Percentiles rank a stretch among this genome's conserved stretches.
Conservation (phyloP, 352 stramenopile genomes). For the Globisporangium paddicum region DNA sequence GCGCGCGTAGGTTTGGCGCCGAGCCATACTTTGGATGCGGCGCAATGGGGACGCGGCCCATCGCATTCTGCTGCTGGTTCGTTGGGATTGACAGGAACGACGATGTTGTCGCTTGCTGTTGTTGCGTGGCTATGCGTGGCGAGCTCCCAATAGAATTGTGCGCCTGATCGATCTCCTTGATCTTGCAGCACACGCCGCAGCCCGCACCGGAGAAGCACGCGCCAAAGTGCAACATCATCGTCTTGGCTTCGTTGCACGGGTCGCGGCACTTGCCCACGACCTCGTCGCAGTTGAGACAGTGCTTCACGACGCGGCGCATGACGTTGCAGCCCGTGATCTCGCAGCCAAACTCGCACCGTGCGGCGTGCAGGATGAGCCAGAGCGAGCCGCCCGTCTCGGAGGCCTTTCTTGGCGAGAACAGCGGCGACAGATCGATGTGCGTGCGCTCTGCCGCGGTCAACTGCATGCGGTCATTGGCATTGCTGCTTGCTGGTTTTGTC, state of each 20-base stretch:
- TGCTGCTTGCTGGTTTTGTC: neutral
- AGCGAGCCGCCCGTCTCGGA: conserved; percentile 60
- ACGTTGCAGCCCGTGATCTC: conserved; percentile 58
- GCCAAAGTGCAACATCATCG: conserved; percentile 66
- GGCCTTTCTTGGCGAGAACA: conserved; percentile 49
- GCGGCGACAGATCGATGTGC: conserved; percentile 46
- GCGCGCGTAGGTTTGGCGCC: conserved; percentile 10
- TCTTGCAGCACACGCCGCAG: conserved; percentile 55
- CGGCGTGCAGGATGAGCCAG: conserved; percentile 60
- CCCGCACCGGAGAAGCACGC: conserved; percentile 27
- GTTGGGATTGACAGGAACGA: conserved; percentile 15
- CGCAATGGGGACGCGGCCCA: conserved; percentile 2
- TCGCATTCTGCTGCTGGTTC: neutral
- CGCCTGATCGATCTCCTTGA: conserved; percentile 63
- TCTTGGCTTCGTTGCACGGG: conserved; percentile 72
- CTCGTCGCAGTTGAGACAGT: conserved; percentile 57
- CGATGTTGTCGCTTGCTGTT: conserved; percentile 1
- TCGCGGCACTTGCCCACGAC: conserved; percentile 59
- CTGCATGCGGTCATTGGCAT: conserved; percentile 5
- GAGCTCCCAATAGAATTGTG: conserved; percentile 48
- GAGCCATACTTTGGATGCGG: conserved; percentile 17
- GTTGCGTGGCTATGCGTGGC: conserved; percentile 5
- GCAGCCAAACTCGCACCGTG: conserved; percentile 38
- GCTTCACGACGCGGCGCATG: conserved; percentile 64
- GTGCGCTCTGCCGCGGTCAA: conserved; percentile 42